Evolutionary conservation across 192 early-diverging fungal species (phyloP), one percentile per base, ranked within the genome.

Genomic region (Fimicolochytrium jonesii): DNA sequence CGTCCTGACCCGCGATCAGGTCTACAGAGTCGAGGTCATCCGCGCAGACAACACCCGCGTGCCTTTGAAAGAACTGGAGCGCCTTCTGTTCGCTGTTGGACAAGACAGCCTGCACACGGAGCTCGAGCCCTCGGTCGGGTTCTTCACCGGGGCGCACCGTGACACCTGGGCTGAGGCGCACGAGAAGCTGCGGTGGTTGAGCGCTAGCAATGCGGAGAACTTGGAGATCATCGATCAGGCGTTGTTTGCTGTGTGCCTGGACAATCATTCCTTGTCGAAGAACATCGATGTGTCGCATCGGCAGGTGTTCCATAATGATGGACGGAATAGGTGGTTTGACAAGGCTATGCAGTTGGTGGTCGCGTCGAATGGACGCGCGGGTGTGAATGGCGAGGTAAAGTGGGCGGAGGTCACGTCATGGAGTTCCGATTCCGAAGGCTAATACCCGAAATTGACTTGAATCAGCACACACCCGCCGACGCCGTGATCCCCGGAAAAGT

Each of bases 291-390:
- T 73, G 3, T 75, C 84, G 4, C 83, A 92, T 43, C 77, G 71
- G 29, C 88, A 91, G 49, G 70, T 91, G 18, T 90, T 88, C 71
- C 93, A 95, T 69, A 53, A 48, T 34, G 76, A 90, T 26, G 94
- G 81, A 2, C 69, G 69, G 45, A 98, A 98, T 72, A 80, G 95
- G 25, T 98, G 95, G 95, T 97, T 93, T 78, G 95, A 98, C 77
- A 98, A 98, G 80, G 75, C 92, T 20, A 77, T 98, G 43, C 90
- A 92, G 73, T 67, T 97, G 32, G 85, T 97, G 39, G 84, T 98
- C 32, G 70, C 90, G 50, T 85, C 68, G 67, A 91, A 84, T 61
- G 95, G 92, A 20, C 85, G 89, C 30, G 81, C 89, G 34, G 95
- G 95, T 66, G 80, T 93, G 50, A 98, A 95, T 71, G 93, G 94